Base-by-base conservation (phyloP, 2,329 filamentous ascomycete genomes). In the Scedosporium apiospermum region DNA sequence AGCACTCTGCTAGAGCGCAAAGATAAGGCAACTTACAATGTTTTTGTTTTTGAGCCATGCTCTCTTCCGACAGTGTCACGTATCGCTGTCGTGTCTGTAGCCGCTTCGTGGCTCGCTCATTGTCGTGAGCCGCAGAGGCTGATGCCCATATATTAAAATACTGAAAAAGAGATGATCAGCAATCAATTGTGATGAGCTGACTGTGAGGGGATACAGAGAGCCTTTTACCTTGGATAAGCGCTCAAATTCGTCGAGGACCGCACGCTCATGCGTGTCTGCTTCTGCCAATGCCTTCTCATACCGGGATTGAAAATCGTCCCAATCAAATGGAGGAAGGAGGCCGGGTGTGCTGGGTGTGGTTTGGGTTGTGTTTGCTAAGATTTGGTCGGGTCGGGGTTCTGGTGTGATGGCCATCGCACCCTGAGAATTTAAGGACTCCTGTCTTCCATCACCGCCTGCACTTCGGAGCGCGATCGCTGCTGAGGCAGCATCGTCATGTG, bases 121-220 rank as follows among this genome's bases (percentile, higher is more conserved):
- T 86, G 72, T 96, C 93, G 65, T 90, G 86, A 10, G 80, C 76
- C 38, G 86, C 82, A 1, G 89, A 88, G 12, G 89, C 85, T 21
- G 87, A 80, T 26, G 90, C 89, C 92, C 93, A 97, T 42, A 87
- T 77, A 63, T 82, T 82, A 72, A 96, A 96, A 71, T 89, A 89
- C 91, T 96, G 66, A 27, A 49, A 16, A 23, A 6, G 58, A 59
- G 58, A 59, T 53, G 57, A 63, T 21, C n/a, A 59, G 34, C 4
- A 58, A 63, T 21, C n/a, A 59, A 27, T 3, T 57, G 23, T 23
- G 26, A 38, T 23, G 14, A 26, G 5, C 16, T 14, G 2, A 58
- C 49, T 4, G 41, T n/a, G 42, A 7, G 44, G 55, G 61, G 63
- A 27, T 3, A 14, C 26, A 6, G 10, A 12, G 14, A 18, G 18